Conservation (phyloP, 352 stramenopile species). For the Globisporangium acanthophoron region DNA sequence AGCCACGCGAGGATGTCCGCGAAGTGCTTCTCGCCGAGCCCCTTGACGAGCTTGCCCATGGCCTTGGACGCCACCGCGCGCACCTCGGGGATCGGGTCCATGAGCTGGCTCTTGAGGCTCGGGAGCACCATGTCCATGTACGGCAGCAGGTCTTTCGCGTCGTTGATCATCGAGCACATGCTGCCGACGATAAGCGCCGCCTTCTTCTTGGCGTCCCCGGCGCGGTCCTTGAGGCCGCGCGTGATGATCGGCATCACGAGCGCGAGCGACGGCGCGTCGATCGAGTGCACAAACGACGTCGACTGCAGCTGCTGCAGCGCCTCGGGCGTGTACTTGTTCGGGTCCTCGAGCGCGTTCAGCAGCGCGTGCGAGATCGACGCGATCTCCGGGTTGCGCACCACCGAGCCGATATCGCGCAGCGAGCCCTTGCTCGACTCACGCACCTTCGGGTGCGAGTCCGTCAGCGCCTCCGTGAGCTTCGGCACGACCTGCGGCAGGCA, state of each 20-base stretch:
- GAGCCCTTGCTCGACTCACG: constrained; percentile 94
- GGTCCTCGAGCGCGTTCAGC: constrained; percentile 95
- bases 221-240: constrained; percentile 96
- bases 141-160: constrained; percentile 95
- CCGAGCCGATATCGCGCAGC: constrained; percentile 95
- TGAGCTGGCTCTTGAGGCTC: constrained; percentile 91
- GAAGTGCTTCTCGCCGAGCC: constrained; percentile 95
- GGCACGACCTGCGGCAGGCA: constrained; percentile 99
- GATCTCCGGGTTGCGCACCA: constrained; percentile 99
- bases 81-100: constrained; percentile 94
- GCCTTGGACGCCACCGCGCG: constrained; percentile 93
- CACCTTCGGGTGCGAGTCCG: constrained; percentile 98
- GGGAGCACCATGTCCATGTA: constrained; percentile 97
- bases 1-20: constrained; percentile 96
- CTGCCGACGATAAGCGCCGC: constrained; percentile 98
- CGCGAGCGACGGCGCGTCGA: constrained; percentile 98
- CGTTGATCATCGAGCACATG: constrained; percentile 99
- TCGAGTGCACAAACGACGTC: constrained; percentile 99
- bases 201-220: constrained; percentile 97
- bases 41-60: constrained; percentile 93
- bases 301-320: constrained; percentile 97
- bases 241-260: constrained; percentile 99
- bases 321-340: constrained; percentile 86
- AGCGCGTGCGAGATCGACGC: constrained; percentile 91
- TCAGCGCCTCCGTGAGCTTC: constrained; percentile 95